Conservation (phyloP, 768 basidiomycete species). For the Daedaleopsis nitida region DNA sequence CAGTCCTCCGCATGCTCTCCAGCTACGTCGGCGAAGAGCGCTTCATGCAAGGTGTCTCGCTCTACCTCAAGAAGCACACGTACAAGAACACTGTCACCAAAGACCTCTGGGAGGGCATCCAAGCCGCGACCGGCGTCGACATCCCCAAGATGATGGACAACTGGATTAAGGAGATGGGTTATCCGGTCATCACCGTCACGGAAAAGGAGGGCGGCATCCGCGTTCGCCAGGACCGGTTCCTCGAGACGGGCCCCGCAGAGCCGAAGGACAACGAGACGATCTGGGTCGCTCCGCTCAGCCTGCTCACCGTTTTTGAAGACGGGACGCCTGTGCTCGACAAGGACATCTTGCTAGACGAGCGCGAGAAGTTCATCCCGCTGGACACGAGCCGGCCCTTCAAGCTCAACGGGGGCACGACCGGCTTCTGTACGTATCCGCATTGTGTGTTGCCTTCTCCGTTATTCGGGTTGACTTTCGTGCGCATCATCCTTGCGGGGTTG, state of each 20-base stretch:
- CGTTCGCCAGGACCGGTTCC: conserved; percentile 89
- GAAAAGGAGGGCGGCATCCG: conserved; percentile 72
- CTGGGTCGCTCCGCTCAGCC: conserved; percentile 76
- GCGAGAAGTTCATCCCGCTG: conserved; percentile 71
- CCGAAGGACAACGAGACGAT: conserved; percentile 85
- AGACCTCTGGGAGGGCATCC: conserved; percentile 88
- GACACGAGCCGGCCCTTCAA: conserved; percentile 83
- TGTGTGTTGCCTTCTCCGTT: no score
- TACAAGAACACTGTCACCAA: conserved; percentile 84
- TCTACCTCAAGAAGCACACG: conserved; percentile 87
- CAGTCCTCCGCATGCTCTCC: conserved; percentile 90
- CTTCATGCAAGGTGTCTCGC: conserved; percentile 86
- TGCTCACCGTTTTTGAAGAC: conserved; percentile 59
- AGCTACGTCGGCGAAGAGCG: conserved; percentile 85
- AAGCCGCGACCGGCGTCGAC: conserved; percentile 70
- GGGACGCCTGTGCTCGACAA: conserved; percentile 65
- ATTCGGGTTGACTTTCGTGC: not conserved
- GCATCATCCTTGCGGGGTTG: no score
- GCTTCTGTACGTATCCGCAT: conserved; percentile 70
- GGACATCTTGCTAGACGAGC: conserved; percentile 61
- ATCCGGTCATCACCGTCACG: conserved; percentile 86
- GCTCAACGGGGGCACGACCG: conserved; percentile 85
- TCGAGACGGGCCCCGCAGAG: conserved; percentile 79
- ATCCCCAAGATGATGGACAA: conserved; percentile 83
- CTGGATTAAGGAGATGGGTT: conserved; percentile 91